Evolutionary conservation across 495 filamentous ascomycete species (phyloP).

Genomic region (Pyrenopolyporus hunteri): DNA sequence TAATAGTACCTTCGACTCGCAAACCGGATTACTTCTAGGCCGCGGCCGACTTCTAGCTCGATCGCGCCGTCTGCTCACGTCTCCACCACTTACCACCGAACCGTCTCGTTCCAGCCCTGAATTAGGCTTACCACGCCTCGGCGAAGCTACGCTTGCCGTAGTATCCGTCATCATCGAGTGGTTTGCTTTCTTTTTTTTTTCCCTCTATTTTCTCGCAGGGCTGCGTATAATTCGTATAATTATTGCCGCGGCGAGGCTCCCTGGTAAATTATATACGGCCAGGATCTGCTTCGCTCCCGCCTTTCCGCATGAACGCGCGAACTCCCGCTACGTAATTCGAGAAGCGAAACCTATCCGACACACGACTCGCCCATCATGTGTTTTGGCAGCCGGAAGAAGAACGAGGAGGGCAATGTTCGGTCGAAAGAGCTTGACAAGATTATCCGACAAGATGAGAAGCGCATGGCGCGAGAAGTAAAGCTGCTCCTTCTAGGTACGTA

Average conservation of each 20-base stretch:
- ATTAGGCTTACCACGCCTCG: constrained; percentile 15
- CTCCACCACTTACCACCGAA: constrained; percentile 25
- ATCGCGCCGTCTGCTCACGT: constrained; percentile 22
- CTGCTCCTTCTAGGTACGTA: constrained; percentile 78
- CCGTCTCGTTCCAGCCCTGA: constrained; percentile 24
- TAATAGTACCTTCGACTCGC: not conserved
- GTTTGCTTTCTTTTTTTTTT: constrained; percentile 14
- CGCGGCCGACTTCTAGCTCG: constrained; percentile 5
- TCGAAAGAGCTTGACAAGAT: constrained; percentile 76
- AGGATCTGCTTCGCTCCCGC: not conserved
- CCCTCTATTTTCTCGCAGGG: not conserved
- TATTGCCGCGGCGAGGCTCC: not conserved
- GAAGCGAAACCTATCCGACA: constrained; percentile 8
- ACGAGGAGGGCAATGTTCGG: constrained; percentile 54
- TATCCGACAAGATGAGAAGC: constrained; percentile 82
- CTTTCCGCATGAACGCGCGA: constrained; percentile 21
- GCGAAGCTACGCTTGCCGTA: constrained; percentile 17
- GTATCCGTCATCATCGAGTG: constrained; percentile 7
- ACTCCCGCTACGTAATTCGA: constrained; percentile 1
- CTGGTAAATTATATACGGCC: constrained; percentile 22
- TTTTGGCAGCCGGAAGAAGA: constrained; percentile 62
- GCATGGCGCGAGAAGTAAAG: constrained; percentile 79
- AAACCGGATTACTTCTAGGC: not conserved
- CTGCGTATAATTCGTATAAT: constrained; percentile 22
- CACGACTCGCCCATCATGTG: constrained; percentile 59